Evolutionary conservation across 2,329 filamentous ascomycete genomes (phyloP), one percentile per base, ranked within the genome.

Genomic region (Curvularia eragrostidis): DNA sequence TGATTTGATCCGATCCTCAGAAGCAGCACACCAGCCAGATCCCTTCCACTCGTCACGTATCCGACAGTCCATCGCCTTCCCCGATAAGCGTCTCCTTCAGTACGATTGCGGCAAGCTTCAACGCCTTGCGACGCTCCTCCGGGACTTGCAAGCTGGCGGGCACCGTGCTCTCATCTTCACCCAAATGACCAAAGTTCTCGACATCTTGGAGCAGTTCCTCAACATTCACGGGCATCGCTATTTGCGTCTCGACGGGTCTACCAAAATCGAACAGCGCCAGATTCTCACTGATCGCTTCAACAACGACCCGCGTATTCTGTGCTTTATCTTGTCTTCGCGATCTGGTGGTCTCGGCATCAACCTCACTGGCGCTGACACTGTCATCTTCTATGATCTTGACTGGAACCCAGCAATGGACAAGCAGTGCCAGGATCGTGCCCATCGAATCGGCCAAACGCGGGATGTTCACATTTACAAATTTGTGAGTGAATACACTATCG

Each of bases 381-480:
- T 99, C 69, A 97, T 99, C 65, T 99, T 99, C 77, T 99, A 98
- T 78, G 95, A 99, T 72, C 88, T 98, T 58, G 95, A 99, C 75
- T 99, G 96, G 96, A 99, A 99, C 70, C 95, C 95, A 0, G 95
- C 96, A 50, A 99, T 99, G 95, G 95, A 99, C 81, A 97, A 97
- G 77, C 95, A 99, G 77, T 99, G 95, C 71, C 96, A 99, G 79
- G 96, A 99, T 75, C 87, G 95, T 69, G 96, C 92, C 70, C 95
- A 99, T 79, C 91, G 95, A 65, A 99, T 99, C 66, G 95, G 95
- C 1, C 95, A 99, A 77, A 98, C 95, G 0, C 89, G 95, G 28
- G 95, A 99, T 74, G 95, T 99, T 30, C 94, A 98, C 76, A 98
- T 99, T 58, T 99, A 98, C 79, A 92, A 82, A 57, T 81, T 83